A percentile compares a stretch with the other conserved stretches of the same genome.
phyloP scores from a whole-genome alignment of 192 early-diverging fungal species.

The Coemansia sp. region DNA sequence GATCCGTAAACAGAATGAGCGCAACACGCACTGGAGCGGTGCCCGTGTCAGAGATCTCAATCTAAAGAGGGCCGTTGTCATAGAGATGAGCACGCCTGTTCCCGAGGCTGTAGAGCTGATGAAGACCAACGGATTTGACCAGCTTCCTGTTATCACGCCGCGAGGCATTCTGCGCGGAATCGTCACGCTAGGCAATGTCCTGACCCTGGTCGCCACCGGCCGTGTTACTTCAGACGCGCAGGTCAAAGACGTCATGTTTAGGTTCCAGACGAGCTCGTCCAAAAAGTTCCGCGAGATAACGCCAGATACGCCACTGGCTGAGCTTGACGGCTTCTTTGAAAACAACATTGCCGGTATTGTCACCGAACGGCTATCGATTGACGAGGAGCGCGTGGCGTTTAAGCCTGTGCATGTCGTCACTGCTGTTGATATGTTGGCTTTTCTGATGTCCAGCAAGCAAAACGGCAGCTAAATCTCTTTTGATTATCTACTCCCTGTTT shows the following conservation, averaged over 20 bases:
- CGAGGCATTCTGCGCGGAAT: slow-evolving; percentile 74
- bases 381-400: slow-evolving; percentile 61
- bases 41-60: slow-evolving; percentile 81
- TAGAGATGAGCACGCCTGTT: slow-evolving; percentile 73
- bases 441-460: slow-evolving; percentile 65
- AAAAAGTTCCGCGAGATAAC: slow-evolving; percentile 89
- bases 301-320: slow-evolving; percentile 78
- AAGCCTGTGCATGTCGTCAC: slow-evolving; percentile 84
- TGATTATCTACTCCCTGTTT: neutral
- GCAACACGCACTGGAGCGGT: slow-evolving; percentile 75
- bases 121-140: slow-evolving; percentile 90
- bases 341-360: slow-evolving; percentile 89
- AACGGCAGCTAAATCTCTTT: neutral
- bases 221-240: slow-evolving; percentile 67
- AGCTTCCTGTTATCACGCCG: slow-evolving; percentile 86
- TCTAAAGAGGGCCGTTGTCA: slow-evolving; percentile 84
- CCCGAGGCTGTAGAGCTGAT: slow-evolving; percentile 86
- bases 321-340: slow-evolving; percentile 89
- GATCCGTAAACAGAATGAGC: slow-evolving; percentile 63
- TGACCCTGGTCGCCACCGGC: slow-evolving; percentile 77
- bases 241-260: slow-evolving; percentile 79
- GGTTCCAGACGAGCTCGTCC: slow-evolving; percentile 64
- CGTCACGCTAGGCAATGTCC: slow-evolving; percentile 86
- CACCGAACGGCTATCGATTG: slow-evolving; percentile 66
- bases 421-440: slow-evolving; percentile 89